phyloP scores from a whole-genome alignment of 768 basidiomycete genomes.

The Rhodocollybia butyracea region DNA sequence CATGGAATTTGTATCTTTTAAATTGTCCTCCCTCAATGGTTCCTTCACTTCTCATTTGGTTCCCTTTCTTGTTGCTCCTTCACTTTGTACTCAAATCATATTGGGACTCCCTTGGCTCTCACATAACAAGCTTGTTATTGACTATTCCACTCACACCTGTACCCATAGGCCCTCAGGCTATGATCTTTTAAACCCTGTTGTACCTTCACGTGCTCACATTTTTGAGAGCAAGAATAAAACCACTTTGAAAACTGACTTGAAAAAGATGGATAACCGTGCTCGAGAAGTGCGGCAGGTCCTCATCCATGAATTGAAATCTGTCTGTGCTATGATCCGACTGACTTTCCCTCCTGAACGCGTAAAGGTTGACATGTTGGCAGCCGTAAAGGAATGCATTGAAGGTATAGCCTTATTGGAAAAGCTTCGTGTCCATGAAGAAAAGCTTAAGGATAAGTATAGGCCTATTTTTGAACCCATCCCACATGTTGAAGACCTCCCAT shows the following conservation, averaged over 20 bases:
- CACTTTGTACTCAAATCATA: constrained; percentile 18
- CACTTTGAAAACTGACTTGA: background rate
- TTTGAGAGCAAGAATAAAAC: background rate
- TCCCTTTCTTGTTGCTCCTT: background rate
- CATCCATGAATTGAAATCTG: no score
- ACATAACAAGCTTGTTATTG: constrained; percentile 30
- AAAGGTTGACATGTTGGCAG: no score
- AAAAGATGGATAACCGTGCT: background rate
- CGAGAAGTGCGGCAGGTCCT: no score
- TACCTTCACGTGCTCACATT: background rate
- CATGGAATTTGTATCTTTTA: background rate
- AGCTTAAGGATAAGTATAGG: constrained; percentile 8
- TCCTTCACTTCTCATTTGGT: background rate
- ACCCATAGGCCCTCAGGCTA: constrained; percentile 11
- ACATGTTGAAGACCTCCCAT: constrained; percentile 17
- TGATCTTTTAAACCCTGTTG: constrained; percentile 5
- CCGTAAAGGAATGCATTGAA: background rate
- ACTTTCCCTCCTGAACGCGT: no score
- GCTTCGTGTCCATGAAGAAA: background rate
- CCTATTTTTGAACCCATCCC: constrained; percentile 26
- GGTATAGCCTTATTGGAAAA: background rate
- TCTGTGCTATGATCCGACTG: no score
- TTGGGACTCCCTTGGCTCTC: constrained; percentile 31
- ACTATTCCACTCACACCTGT: constrained; percentile 17
- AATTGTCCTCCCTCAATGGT: background rate